Evolutionary conservation across 2,329 filamentous ascomycete genomes (phyloP), one percentile per base, ranked within the genome.

Genomic region (Exophiala bonariae): DNA sequence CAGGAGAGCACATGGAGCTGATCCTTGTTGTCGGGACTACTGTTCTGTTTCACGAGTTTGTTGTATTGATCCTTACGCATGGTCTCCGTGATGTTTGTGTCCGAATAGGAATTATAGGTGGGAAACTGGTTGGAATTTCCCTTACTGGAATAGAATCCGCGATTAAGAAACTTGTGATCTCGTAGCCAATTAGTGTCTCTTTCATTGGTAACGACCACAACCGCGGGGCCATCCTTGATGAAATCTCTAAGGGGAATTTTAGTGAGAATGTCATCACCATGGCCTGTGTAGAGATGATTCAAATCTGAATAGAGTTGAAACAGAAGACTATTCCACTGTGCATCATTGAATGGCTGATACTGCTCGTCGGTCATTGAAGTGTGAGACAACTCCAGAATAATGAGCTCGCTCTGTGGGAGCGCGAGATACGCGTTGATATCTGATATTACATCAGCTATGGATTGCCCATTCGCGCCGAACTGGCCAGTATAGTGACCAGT

Each of bases 371-470:
- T 68, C 49, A 73, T 66, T 8, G 73, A 58, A 4, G 69, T 70
- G 32, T 76, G 74, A 11, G 67, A 66, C n/a, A 78, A 58, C 28
- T 71, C 67, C 42, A 77, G 64, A 46, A 77, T 70, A 43, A 77
- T 63, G 38, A 77, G 61, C 50, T 77, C 74, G 23, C 11, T 26
- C 10, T 71, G 57, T 49, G 71, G 68, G 14, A 73, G 60, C 4
- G 59, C 47, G 1, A 71, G 75, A 51, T 77, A 77, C 14, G 55
- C 59, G 56, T 76, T 76, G 50, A 77, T 61, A 30, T 74, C 66
- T 22, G 52, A 57, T 45, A 76, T 65, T 11, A 76, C 65, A 2
- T 73, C 66, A 16, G 66, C 59, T 2, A 78, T 61, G 3, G 64
- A 62, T 55, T 73, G 66, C 1, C 74, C 74, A n/a, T 71, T 69